Percentiles rank a stretch among this genome's conserved stretches.
These are phyloP conservation scores for Eucalyptus marginata DNA, from an alignment of 345 rosid genomes.

Conservation along the genomic window DNA sequence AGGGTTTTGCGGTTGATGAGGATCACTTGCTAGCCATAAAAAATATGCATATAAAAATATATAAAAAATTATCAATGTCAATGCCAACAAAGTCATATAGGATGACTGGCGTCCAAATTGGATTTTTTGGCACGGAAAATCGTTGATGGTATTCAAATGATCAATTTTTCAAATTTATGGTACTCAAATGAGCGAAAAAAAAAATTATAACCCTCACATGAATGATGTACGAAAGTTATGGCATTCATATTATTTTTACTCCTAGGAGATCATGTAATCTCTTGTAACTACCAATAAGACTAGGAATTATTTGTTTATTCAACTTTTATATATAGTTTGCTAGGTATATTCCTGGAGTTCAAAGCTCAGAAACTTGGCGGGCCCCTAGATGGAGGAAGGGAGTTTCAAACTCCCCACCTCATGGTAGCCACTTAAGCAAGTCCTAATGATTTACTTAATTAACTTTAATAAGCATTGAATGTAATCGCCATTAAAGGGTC, in stretches of 20 bases:
- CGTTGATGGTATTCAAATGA: too few relatives aligned
- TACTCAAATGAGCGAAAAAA: too few relatives aligned
- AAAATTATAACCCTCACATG: neutral
- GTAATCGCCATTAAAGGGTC: neutral
- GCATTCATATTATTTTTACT: too few relatives aligned
- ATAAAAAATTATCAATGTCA: accelerated
- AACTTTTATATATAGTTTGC: neutral
- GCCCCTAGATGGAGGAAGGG: neutral
- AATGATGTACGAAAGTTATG: accelerated
- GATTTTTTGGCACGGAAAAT: too few relatives aligned
- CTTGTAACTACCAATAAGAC: neutral
- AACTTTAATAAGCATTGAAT: neutral
- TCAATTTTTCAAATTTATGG: too few relatives aligned
- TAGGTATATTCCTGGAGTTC: neutral
- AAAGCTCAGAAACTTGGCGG: too few relatives aligned
- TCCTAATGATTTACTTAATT: neutral
- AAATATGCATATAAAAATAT: too few relatives aligned
- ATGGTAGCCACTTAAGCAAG: too few relatives aligned
- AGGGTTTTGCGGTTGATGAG: too few relatives aligned
- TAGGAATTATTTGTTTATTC: neutral
- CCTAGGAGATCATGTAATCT: neutral
- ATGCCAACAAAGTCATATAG: neutral
- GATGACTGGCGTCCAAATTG: neutral
- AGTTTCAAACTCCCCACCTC: too few relatives aligned
- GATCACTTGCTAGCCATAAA: too few relatives aligned